Base-by-base conservation (phyloP, 441 rosid genomes). In the Arabidopsis hybrid region DNA sequence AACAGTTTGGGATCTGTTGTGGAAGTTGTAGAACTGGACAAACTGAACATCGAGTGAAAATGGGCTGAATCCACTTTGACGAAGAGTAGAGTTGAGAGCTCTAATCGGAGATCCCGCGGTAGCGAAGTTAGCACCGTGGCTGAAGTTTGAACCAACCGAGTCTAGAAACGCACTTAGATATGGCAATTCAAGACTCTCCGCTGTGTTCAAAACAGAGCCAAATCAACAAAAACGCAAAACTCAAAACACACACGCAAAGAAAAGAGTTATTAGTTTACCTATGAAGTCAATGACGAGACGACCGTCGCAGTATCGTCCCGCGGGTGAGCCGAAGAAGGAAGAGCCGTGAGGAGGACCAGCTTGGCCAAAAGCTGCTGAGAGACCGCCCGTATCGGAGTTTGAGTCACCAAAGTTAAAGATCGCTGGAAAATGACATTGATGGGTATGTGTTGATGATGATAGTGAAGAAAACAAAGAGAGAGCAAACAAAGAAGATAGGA, bases 81-180 rank as follows among this genome's bases (percentile, higher is more conserved):
- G 82, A 38, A 85, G 78, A 61, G 91, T 87, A 1, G 88, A 73
- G 81, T 88, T 88, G 58, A 83, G 86, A 40, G 90, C 91, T 77
- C 91, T 83, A 36, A 91, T 73, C 31, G 93, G 87, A 2, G 95
- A 91, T 13, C 93, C 97, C 1, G 93, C 89, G 0, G 95, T 88
- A 3, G 97, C 97, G 34, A 88, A 92, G 78, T 90, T 90, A 64
- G 91, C 90, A 7, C 97, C 97, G 9, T 85, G 82, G 56, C 69
- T 80, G 64, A 88, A 91, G 76, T 85, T 87, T 75, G 79, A 76
- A 11, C 95, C 95, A 8, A 91, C 77, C 0, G 97, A 80, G 57
- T 88, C 93, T 1, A 91, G 90, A 62, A 81, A 89, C 42, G 93
- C 89, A 21, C 91, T 89, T 26, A 88, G 78, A 50, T 85, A 84